Evolutionary conservation across 2,329 filamentous ascomycete genomes (phyloP), one percentile per base, ranked within the genome.

Genomic region (Pseudopithomyces chartarum): DNA sequence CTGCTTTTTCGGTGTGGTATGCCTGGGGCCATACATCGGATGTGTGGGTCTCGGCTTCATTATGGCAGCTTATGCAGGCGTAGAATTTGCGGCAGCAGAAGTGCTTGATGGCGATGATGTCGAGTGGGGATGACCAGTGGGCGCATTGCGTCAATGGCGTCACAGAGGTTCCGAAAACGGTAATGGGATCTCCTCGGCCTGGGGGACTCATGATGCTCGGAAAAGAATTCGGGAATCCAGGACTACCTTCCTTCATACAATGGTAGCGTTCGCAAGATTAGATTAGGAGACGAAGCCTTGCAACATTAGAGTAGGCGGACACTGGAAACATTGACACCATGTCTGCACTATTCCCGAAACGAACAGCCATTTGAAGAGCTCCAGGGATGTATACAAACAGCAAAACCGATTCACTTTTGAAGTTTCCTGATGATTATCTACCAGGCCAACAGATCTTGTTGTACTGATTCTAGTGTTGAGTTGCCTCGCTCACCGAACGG

Each of bases 81-180:
- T 75, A 76, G 59, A 74, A 76, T 49, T 70, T 73, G 15, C 61
- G 51, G 62, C 73, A 76, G 62, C 73, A 76, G 45, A 61, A 61
- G 49, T 75, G 71, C 39, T 74, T 70, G 56, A 76, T 74, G 53
- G 73, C 71, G 55, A 76, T 72, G 56, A 74, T 73, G 63, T 75
- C 73, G 48, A 74, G 67, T 2, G 69, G 60, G 2, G 69, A 68
- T 43, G 66, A 61, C 58, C 64, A 76, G 54, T 76, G 73, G 10
- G 60, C 12, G 57, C 73, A 76, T 66, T 76, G 71, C 1, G 71
- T 73, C 22, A 63, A 53, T 2, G 66, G 55, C 1, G 69, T 69
- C 6, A 75, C 54, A 8, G 62, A 64, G 33, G 71, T 15, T 39
- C 73, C 73, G 48, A 71, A 57, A 6, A 74, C 61, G 67, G 6